Conservation (phyloP, 371 early-diverging fungal species). For the Circinella umbellata region DNA sequence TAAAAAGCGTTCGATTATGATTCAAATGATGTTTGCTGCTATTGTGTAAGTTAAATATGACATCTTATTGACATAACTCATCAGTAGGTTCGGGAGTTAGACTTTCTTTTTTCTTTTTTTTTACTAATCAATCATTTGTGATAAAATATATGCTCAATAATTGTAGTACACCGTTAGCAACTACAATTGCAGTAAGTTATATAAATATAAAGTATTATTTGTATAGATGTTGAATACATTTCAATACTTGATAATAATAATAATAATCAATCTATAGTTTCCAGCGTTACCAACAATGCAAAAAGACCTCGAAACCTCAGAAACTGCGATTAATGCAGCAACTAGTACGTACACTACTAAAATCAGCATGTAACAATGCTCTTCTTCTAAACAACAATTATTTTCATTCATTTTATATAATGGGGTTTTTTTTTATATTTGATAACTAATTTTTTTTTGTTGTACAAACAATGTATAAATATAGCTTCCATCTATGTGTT, state of each 20-base stretch:
- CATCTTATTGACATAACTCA: too few species aligned
- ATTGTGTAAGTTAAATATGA: neutral
- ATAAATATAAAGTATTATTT: too few species aligned
- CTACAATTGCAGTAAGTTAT: neutral
- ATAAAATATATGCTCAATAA: neutral
- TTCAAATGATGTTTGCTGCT: constrained; percentile 9
- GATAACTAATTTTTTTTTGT: constrained; percentile 9
- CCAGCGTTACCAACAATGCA: constrained; percentile 44
- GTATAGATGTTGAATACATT: neutral
- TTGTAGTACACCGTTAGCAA: neutral
- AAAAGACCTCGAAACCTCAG: constrained; percentile 37
- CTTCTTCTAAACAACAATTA: constrained; percentile 12
- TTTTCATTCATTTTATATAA: too few species aligned
- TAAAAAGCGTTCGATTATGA: constrained; percentile 3
- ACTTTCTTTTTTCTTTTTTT: too few species aligned
- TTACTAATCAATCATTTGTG: neutral
- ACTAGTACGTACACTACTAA: neutral
- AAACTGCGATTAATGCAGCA: constrained; percentile 42
- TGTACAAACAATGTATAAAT: constrained; percentile 13
- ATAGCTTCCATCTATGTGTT: constrained; percentile 40
- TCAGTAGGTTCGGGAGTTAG: too few species aligned
- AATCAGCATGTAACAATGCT: neutral
- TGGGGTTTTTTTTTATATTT: too few species aligned
- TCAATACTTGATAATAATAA: too few species aligned
- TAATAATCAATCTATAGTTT: constrained; percentile 19